Evolutionary conservation across 2,329 filamentous ascomycete species (phyloP).

Genomic region (Zymoseptoria pseudotritici): DNA sequence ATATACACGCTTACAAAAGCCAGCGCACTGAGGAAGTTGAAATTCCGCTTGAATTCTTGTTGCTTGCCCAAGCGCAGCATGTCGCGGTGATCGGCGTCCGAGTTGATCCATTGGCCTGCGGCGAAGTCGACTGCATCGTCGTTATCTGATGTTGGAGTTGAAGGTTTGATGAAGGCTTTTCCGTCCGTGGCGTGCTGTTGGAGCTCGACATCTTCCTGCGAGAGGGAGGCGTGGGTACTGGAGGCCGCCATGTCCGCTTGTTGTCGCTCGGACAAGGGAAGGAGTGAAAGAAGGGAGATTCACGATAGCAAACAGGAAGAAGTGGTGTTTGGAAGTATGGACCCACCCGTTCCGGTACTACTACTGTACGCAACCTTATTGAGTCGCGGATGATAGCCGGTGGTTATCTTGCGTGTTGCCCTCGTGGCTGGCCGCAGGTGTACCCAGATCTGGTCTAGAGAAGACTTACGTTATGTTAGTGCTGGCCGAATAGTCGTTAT

Average conservation of each 20-base stretch:
- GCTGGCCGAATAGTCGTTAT: too few relatives aligned
- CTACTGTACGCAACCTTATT: neutral
- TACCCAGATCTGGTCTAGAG: too few relatives aligned
- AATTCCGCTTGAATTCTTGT: constrained; percentile 25
- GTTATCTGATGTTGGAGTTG: neutral
- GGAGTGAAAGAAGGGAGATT: neutral
- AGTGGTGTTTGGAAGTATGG: neutral
- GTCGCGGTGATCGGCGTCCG: constrained; percentile 13
- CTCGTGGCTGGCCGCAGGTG: neutral
- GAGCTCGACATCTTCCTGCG: constrained; percentile 4
- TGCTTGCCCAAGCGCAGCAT: constrained; percentile 27
- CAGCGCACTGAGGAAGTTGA: constrained; percentile 22
- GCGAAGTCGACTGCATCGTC: constrained; percentile 4
- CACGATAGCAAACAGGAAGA: neutral
- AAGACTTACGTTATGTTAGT: too few relatives aligned
- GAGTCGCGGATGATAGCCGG: neutral
- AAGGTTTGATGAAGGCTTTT: neutral
- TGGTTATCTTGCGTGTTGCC: neutral
- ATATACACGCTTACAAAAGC: constrained; percentile 29
- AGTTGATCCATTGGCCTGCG: constrained; percentile 7
- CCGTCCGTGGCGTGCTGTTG: constrained; percentile 1
- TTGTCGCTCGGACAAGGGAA: neutral
- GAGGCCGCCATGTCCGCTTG: neutral
- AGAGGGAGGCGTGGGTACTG: neutral
- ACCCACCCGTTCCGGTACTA: neutral